Conservation (phyloP, 1,284 basidiomycete species). For the Pseudozyma thailandica region DNA sequence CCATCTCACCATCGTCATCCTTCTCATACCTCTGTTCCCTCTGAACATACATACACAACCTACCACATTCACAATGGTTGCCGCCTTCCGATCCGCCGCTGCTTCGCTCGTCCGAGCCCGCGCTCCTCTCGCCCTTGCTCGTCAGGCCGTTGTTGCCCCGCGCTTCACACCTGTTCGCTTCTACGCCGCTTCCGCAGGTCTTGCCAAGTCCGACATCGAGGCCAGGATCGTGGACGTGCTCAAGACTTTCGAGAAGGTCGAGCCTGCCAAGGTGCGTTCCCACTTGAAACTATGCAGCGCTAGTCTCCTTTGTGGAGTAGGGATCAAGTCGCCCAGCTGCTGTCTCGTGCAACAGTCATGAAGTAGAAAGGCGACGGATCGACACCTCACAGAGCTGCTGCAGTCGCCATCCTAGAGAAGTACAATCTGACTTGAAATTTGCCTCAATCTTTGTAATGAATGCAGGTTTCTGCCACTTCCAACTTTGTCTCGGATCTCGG, state of each 20-base stretch:
- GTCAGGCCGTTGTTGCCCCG: constrained; percentile 35
- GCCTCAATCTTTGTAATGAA: neutral
- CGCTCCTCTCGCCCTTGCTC: constrained; percentile 37
- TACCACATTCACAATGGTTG: constrained; percentile 40
- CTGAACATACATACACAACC: neutral
- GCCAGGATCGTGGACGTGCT: constrained; percentile 86
- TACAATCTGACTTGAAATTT: too few relatives aligned
- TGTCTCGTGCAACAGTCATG: neutral
- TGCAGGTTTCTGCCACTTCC: constrained; percentile 79
- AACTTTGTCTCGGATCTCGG: constrained; percentile 89
- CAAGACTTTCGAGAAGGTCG: constrained; percentile 94
- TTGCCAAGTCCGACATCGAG: constrained; percentile 82
- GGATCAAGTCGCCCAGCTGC: neutral
- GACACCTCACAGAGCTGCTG: neutral
- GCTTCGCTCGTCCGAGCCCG: constrained; percentile 49
- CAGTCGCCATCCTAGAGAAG: too few relatives aligned
- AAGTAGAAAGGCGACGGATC: neutral
- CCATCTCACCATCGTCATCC: constrained; percentile 8
- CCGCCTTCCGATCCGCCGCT: constrained; percentile 48
- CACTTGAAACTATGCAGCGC: neutral
- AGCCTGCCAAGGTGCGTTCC: constrained; percentile 75
- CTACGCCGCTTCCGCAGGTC: constrained; percentile 81
- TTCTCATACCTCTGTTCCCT: neutral
- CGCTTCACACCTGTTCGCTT: constrained; percentile 64
- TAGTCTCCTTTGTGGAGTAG: neutral